phyloP scores from a whole-genome alignment of 257 asterid species.

The Anisodus acutangulus region DNA sequence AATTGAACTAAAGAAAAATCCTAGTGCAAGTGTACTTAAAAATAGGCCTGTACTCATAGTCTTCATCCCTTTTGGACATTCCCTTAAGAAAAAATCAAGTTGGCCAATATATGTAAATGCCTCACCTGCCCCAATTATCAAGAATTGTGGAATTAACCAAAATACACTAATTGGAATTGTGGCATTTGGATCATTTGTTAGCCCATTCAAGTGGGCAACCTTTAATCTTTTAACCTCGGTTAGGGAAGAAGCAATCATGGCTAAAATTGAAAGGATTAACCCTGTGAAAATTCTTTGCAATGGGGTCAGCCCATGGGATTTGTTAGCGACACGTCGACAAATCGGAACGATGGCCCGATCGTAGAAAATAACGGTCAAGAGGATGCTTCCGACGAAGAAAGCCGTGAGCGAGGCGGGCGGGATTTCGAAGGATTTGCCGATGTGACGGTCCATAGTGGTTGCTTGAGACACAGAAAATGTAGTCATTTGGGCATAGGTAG shows the following conservation, averaged over 20 bases:
- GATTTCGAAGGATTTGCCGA: conserved; percentile 55
- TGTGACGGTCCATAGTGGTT: conserved; percentile 68
- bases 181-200: conserved; percentile 28
- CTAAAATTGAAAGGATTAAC: conserved; percentile 50
- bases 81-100: conserved; percentile 80
- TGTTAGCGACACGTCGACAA: conserved; percentile 42
- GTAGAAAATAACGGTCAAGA: conserved; percentile 64
- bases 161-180: conserved; percentile 62
- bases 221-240: conserved; percentile 57
- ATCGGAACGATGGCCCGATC: conserved; percentile 59
- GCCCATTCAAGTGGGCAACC: conserved; percentile 43
- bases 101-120: conserved; percentile 92
- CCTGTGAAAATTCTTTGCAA: conserved; percentile 70
- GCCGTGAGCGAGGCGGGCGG: conserved; percentile 78
- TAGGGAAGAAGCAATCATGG: conserved; percentile 63
- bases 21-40: conserved; percentile 73
- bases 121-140: conserved; percentile 76
- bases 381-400: conserved; percentile 71
- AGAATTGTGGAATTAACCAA: conserved; percentile 73
- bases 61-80: conserved; percentile 90
- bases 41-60: conserved; percentile 86
- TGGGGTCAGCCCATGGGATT: conserved; percentile 69
- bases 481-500: conserved; percentile 76
- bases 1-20: conserved; percentile 69
- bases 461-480: conserved; percentile 92